These are phyloP conservation scores for Leishmania aethiopica DNA, from an alignment of 208 protist species.

Conservation along the genomic window DNA sequence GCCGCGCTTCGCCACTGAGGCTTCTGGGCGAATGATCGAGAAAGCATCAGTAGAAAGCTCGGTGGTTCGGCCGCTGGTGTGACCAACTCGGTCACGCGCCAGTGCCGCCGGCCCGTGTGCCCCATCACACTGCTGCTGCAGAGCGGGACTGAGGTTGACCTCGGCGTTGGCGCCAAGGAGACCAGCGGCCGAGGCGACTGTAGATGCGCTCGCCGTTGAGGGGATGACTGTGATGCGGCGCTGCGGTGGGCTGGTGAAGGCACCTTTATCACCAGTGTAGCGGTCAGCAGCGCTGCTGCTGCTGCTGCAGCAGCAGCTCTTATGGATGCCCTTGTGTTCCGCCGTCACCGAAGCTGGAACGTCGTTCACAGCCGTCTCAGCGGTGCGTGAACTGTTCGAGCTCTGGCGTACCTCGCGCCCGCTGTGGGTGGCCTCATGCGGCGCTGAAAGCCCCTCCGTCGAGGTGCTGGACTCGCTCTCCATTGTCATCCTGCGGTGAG, in stretches of 20 bases:
- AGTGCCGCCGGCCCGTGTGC: neutral
- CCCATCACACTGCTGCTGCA: neutral
- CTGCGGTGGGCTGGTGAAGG: neutral
- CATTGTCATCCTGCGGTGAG: neutral
- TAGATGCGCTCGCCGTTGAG: neutral
- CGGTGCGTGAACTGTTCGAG: neutral
- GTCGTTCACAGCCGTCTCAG: neutral
- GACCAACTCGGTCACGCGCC: neutral
- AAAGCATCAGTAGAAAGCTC: neutral
- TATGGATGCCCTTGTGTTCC: neutral
- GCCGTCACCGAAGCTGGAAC: neutral
- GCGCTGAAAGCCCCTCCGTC: neutral
- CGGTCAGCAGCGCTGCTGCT: slow-evolving; percentile 6
- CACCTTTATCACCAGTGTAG: neutral
- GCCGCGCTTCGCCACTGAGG: neutral
- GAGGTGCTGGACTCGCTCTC: neutral
- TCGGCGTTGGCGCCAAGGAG: neutral
- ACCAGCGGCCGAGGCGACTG: neutral
- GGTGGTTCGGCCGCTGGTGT: neutral
- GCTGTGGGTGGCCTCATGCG: neutral
- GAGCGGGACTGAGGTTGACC: neutral
- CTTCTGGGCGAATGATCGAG: neutral
- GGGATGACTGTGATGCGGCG: neutral
- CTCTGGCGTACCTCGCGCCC: neutral
- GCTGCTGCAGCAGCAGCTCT: slow-evolving; percentile 9